A percentile compares a stretch with the other conserved stretches of the same genome.
phyloP scores from a whole-genome alignment of 352 stramenopile species.

The Phytopythium oedochilum region DNA sequence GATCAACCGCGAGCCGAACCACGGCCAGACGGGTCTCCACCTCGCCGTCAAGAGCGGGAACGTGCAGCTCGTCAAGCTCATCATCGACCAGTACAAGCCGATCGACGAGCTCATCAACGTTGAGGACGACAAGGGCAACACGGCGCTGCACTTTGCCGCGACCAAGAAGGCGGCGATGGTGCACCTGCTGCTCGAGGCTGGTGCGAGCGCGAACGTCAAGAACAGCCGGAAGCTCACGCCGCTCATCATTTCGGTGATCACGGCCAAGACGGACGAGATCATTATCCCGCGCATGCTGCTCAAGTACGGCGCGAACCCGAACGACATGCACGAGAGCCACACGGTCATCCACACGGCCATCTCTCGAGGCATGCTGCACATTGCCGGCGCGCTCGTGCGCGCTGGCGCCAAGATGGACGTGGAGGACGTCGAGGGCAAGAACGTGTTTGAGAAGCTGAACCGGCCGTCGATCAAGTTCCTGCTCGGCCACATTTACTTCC shows the following conservation, averaged over 20 bases:
- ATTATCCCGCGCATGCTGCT: conserved; percentile 87
- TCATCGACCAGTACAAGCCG: conserved; percentile 78
- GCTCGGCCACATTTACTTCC: conserved; percentile 84
- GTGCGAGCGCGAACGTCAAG: conserved; percentile 80
- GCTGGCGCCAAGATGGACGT: conserved; percentile 87
- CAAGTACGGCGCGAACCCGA: conserved; percentile 85
- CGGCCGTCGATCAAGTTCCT: conserved; percentile 66
- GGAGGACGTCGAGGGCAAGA: conserved; percentile 78
- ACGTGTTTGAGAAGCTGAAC: conserved; percentile 82
- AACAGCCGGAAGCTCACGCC: conserved; percentile 84
- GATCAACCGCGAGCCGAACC: conserved; percentile 73
- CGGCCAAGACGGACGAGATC: conserved; percentile 73
- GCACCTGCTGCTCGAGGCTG: conserved; percentile 71
- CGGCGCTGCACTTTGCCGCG: conserved; percentile 79
- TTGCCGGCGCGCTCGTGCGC: conserved; percentile 70
- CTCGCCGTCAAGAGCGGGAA: conserved; percentile 83
- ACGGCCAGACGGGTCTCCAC: conserved; percentile 79
- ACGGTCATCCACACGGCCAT: conserved; percentile 87
- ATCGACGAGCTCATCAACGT: conserved; percentile 79
- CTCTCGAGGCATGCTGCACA: conserved; percentile 51
- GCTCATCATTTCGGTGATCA: conserved; percentile 86
- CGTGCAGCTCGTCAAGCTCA: conserved; percentile 74
- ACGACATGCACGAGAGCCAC: conserved; percentile 86
- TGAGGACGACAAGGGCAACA: conserved; percentile 88
- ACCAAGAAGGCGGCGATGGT: conserved; percentile 85